Evolutionary conservation across 139 green algal genomes (phyloP).

Genomic region (Chlamydomonas sphaeroides): DNA sequence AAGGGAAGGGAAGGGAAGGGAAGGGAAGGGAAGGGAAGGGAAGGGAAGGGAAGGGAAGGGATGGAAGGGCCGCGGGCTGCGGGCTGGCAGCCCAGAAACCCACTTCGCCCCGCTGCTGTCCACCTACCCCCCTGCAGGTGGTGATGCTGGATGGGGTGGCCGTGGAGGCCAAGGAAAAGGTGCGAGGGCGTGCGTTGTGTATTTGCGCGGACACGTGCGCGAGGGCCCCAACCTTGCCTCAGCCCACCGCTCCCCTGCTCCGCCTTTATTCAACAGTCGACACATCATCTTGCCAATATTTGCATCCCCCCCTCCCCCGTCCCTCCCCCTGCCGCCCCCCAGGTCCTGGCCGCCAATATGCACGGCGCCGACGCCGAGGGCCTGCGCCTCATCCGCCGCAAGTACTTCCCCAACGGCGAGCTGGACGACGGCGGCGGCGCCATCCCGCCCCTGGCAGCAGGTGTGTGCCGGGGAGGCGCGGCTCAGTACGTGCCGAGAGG

Average conservation of each 20-base stretch:
- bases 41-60: background rate
- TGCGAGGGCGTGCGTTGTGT: background rate
- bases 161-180: conserved; percentile 64
- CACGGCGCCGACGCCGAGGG: conserved; percentile 66
- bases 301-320: too few species aligned
- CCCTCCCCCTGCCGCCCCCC: background rate
- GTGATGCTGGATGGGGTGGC: conserved; percentile 51
- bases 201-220: too few species aligned
- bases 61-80: too few species aligned
- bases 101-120: conserved; percentile 58
- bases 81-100: too few species aligned
- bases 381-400: conserved; percentile 56
- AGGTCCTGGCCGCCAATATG: conserved; percentile 65
- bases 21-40: background rate
- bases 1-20: background rate
- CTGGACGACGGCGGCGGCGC: conserved; percentile 70
- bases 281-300: too few species aligned
- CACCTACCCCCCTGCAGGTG: conserved; percentile 66
- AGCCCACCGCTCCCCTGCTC: too few species aligned
- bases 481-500: too few species aligned
- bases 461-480: background rate
- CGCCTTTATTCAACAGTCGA: too few species aligned
- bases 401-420: conserved; percentile 69
- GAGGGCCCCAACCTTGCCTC: too few species aligned
- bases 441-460: conserved; percentile 59